A percentile compares a stretch with the other conserved stretches of the same genome.
Conservation (phyloP, 192 early-diverging fungal species). For the Allomyces macrogynus region DNA sequence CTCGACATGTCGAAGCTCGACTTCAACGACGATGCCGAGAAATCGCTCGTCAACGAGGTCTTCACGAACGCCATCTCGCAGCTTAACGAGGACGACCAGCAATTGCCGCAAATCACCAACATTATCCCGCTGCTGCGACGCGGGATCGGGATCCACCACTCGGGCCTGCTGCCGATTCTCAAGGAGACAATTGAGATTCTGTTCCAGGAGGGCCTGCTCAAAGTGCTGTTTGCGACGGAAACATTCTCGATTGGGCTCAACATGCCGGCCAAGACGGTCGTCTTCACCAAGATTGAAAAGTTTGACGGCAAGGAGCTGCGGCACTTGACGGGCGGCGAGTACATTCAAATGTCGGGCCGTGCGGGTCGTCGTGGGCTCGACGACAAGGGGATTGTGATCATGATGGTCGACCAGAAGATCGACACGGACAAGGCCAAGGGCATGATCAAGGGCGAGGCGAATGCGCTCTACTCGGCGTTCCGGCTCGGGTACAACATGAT, state of each 20-base stretch:
- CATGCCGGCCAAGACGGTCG: slow-evolving; percentile 98
- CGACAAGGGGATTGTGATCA: slow-evolving; percentile 87
- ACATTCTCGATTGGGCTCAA: slow-evolving; percentile 97
- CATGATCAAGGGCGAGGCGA: slow-evolving; percentile 75
- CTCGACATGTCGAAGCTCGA: slow-evolving; percentile 78
- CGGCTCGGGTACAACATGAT: slow-evolving; percentile 95
- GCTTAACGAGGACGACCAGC: slow-evolving; percentile 73
- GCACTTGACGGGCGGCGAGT: slow-evolving; percentile 79
- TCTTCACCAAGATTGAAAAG: slow-evolving; percentile 82
- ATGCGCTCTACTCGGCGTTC: slow-evolving; percentile 83
- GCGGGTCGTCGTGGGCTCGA: slow-evolving; percentile 92
- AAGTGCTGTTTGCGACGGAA: slow-evolving; percentile 97
- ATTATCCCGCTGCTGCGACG: slow-evolving; percentile 73
- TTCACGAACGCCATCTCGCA: slow-evolving; percentile 70
- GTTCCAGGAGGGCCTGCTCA: slow-evolving; percentile 90
- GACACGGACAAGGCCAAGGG: slow-evolving; percentile 73
- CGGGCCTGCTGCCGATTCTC: slow-evolving; percentile 81
- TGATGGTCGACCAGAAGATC: slow-evolving; percentile 93
- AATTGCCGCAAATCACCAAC: slow-evolving; percentile 78
- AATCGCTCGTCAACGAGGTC: slow-evolving; percentile 64
- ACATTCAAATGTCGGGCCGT: slow-evolving; percentile 98
- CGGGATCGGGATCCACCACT: slow-evolving; percentile 94
- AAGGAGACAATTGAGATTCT: slow-evolving; percentile 96
- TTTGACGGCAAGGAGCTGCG: slow-evolving; percentile 76
- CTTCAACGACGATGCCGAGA: slow-evolving; percentile 54